Percentiles rank a stretch among this genome's conserved stretches.
These are phyloP conservation scores for Cucurbita maxima DNA, from an alignment of 306 rosid species.

Conservation along the genomic window DNA sequence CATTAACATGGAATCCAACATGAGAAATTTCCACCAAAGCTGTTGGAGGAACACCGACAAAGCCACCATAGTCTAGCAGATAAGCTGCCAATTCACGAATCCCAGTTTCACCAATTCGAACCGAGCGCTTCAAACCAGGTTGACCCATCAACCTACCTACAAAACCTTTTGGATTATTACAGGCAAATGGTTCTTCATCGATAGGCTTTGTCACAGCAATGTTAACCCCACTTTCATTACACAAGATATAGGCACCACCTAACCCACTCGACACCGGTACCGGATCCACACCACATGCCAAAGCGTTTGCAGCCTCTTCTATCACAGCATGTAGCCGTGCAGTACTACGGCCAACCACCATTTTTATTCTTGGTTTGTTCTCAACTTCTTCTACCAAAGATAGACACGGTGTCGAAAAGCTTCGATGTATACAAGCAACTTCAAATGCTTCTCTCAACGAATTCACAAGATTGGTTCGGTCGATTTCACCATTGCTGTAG, in stretches of 20 bases:
- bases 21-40: slow-evolving; percentile 67
- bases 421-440: slow-evolving; percentile 52
- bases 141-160: slow-evolving; percentile 53
- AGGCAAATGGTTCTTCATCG: slow-evolving; percentile 76
- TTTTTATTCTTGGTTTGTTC: slow-evolving; percentile 43
- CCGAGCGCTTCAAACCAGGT: slow-evolving; percentile 59
- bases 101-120: slow-evolving; percentile 75
- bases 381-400: slow-evolving; percentile 42
- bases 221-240: slow-evolving; percentile 38
- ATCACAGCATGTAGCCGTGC: slow-evolving; percentile 52
- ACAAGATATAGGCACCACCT: slow-evolving; percentile 68
- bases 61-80: slow-evolving; percentile 76
- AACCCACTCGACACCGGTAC: slow-evolving; percentile 51
- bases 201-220: slow-evolving; percentile 84
- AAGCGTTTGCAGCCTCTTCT: slow-evolving; percentile 63
- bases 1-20: slow-evolving; percentile 33
- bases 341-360: slow-evolving; percentile 42
- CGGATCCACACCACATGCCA: slow-evolving; percentile 61
- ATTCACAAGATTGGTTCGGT: slow-evolving; percentile 21
- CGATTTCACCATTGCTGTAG: slow-evolving; percentile 22
- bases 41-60: slow-evolving; percentile 88
- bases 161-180: slow-evolving; percentile 54
- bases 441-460: slow-evolving; percentile 37
- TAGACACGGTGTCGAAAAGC: slow-evolving; percentile 91
- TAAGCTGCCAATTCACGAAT: slow-evolving; percentile 76